Percentiles rank a stretch among this genome's conserved stretches.
These are phyloP conservation scores for Cerioporus squamosus DNA, from an alignment of 1,284 basidiomycete species.

Conservation along the genomic window DNA sequence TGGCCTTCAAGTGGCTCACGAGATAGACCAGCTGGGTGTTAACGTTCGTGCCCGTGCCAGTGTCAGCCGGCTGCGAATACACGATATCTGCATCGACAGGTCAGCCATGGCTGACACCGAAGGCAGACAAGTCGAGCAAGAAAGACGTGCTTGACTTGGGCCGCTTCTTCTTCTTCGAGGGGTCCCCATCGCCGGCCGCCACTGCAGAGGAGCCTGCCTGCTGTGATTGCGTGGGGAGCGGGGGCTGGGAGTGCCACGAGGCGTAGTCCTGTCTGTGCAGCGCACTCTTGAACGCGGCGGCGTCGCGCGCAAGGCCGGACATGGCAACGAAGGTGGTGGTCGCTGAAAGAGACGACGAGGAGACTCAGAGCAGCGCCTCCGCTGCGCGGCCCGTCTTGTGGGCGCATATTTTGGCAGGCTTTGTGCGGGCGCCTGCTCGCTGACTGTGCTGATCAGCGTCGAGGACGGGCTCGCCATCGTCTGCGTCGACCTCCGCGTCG, in stretches of 20 bases:
- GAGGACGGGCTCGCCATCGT: neutral
- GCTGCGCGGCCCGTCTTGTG: neutral
- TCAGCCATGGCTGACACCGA: slow-evolving; percentile 29
- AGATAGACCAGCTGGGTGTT: slow-evolving; percentile 89
- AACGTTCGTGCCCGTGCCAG: slow-evolving; percentile 79
- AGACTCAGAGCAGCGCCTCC: too few relatives aligned
- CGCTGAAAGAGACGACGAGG: slow-evolving; percentile 2
- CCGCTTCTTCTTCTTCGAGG: slow-evolving; percentile 61
- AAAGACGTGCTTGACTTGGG: slow-evolving; percentile 64
- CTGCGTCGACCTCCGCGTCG: slow-evolving; percentile 12
- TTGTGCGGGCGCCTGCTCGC: neutral
- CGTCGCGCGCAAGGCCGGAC: slow-evolving; percentile 68
- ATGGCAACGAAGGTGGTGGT: slow-evolving; percentile 39
- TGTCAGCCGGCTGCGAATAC: slow-evolving; percentile 86
- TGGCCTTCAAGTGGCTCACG: slow-evolving; percentile 79
- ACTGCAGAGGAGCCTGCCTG: neutral
- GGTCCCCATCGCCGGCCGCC: slow-evolving; percentile 33
- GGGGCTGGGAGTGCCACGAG: slow-evolving; percentile 73
- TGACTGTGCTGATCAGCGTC: neutral
- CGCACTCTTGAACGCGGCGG: slow-evolving; percentile 66
- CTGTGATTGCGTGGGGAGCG: slow-evolving; percentile 34
- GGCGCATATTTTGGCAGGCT: slow-evolving; percentile 2
- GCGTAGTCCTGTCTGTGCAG: slow-evolving; percentile 66
- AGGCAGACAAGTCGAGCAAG: slow-evolving; percentile 23
- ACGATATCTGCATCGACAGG: slow-evolving; percentile 56